phyloP scores from a whole-genome alignment of 352 stramenopile genomes.

The Poterioochromonas sp. region DNA sequence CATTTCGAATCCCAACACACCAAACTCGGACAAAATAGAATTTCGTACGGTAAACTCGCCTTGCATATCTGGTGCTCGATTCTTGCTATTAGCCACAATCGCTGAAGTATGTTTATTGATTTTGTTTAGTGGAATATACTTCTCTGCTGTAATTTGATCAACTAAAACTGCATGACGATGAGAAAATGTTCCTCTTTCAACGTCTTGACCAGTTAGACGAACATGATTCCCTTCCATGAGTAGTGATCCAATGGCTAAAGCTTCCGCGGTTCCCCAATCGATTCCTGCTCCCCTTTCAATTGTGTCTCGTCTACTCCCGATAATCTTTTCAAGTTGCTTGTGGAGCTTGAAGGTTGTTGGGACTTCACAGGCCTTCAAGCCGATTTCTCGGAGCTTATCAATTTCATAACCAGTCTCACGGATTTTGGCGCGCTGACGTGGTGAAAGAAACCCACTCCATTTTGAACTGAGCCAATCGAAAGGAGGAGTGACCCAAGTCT shows the following conservation, averaged over 20 bases:
- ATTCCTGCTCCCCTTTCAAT: slow-evolving; percentile 72
- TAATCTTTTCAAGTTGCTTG: slow-evolving; percentile 83
- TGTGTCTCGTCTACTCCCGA: slow-evolving; percentile 65
- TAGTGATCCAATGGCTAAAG: slow-evolving; percentile 78
- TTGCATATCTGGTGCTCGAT: slow-evolving; percentile 42
- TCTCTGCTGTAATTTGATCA: slow-evolving; percentile 79
- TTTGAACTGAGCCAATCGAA: slow-evolving; percentile 83
- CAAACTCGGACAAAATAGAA: slow-evolving; percentile 88
- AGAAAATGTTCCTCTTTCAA: slow-evolving; percentile 80
- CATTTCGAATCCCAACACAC: slow-evolving; percentile 87
- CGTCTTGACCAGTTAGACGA: slow-evolving; percentile 84
- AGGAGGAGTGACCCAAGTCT: slow-evolving; percentile 76
- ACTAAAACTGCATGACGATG: slow-evolving; percentile 47
- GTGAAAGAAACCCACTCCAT: slow-evolving; percentile 92
- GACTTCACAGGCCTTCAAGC: slow-evolving; percentile 63
- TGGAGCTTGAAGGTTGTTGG: slow-evolving; percentile 78
- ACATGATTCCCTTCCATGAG: slow-evolving; percentile 55
- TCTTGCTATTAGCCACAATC: slow-evolving; percentile 51
- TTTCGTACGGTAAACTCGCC: slow-evolving; percentile 82
- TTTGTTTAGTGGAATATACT: slow-evolving; percentile 89
- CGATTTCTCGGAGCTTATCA: slow-evolving; percentile 78
- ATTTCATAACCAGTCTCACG: slow-evolving; percentile 82
- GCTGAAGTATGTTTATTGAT: slow-evolving; percentile 58
- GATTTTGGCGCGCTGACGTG: slow-evolving; percentile 69
- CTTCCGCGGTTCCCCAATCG: slow-evolving; percentile 91